Base-by-base conservation (phyloP, 768 basidiomycete genomes). In the Amanita molliuscula region DNA sequence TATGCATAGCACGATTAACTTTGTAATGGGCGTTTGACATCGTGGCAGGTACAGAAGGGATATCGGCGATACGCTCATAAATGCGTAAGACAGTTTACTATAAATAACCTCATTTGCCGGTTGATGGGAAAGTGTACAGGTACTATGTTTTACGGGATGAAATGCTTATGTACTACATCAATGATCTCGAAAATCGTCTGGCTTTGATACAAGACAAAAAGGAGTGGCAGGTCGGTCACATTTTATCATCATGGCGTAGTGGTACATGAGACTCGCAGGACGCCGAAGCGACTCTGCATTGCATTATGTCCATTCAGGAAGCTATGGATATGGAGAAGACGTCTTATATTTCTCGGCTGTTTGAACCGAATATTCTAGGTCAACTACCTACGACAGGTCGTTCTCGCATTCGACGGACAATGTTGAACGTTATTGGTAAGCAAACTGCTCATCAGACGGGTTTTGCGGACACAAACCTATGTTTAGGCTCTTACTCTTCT, bases 91-190 rank as follows among this genome's bases (percentile, higher is more conserved):
- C 16, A 44, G 35, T 44, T 20, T 51, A 40, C 45, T 31, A 26
- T 20, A 20, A 20, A 26, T 20, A 20, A 20, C 10, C 21, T 11
- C 36, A 2, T 29, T n/a, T 25, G 20, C 13, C 47, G 8, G 45
- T 47, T 45, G 56, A 45, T 20, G 21, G 31, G 35, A 47, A 23
- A 21, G 23, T 38, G 5, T 29, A n/a, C 58, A 89, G 86, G 20
- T 95, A 84, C 58, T 96, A 95, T 61, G 78, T 95, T 28, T 72
- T 96, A 2, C 80, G 91, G 35, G 80, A 88, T 46, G 82, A 90
- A 45, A 85, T 95, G 80, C 72, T 95, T 28, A 74, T 70, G 0
- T 84, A 74, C 58, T 80, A 85, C 54, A 69, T 91, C 34, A 72
- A 74, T 21, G 80, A 84, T 40, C 69, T 88, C 13, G 62, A 68